A percentile compares a stretch with the other conserved stretches of the same genome.
Evolutionary conservation across 768 basidiomycete genomes (phyloP).

Genomic region (Mycena pura): DNA sequence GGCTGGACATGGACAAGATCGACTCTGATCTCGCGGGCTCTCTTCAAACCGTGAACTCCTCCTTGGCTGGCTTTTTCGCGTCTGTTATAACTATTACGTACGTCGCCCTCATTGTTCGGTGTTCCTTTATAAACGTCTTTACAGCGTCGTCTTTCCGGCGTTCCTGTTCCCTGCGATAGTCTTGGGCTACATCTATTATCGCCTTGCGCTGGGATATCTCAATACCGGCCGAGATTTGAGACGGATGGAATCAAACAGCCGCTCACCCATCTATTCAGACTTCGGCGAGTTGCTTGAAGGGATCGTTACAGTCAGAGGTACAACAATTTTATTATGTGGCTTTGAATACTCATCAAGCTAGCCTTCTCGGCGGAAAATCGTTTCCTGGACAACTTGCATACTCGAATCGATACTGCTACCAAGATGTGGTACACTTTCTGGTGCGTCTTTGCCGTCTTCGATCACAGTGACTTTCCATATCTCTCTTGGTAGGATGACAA

Average conservation of each 20-base stretch:
- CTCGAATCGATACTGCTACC: conserved; percentile 76
- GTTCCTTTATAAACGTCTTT: not conserved
- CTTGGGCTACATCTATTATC: not conserved
- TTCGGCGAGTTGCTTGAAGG: conserved; percentile 86
- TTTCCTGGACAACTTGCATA: conserved; percentile 78
- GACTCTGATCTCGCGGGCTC: conserved; percentile 74
- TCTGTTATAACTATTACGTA: conserved; percentile 48
- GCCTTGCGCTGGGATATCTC: not conserved
- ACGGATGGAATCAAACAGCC: not conserved
- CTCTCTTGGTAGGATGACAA: conserved; percentile 2
- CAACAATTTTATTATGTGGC: too few relatives aligned
- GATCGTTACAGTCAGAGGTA: conserved; percentile 72
- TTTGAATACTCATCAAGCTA: not conserved
- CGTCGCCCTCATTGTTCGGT: not conserved
- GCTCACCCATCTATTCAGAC: conserved; percentile 74
- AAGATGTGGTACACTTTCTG: conserved; percentile 76
- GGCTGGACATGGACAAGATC: conserved; percentile 80
- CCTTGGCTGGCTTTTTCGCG: conserved; percentile 77
- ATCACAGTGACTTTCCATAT: too few relatives aligned
- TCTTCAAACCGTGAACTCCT: conserved; percentile 77
- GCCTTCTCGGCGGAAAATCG: conserved; percentile 80
- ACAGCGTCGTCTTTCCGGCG: conserved; percentile 2
- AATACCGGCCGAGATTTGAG: conserved; percentile 1
- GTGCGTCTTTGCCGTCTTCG: conserved; percentile 34
- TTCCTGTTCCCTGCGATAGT: not conserved